These are phyloP conservation scores for Fusarium liriodendri DNA, from an alignment of 2,329 filamentous ascomycete species.

Conservation along the genomic window DNA sequence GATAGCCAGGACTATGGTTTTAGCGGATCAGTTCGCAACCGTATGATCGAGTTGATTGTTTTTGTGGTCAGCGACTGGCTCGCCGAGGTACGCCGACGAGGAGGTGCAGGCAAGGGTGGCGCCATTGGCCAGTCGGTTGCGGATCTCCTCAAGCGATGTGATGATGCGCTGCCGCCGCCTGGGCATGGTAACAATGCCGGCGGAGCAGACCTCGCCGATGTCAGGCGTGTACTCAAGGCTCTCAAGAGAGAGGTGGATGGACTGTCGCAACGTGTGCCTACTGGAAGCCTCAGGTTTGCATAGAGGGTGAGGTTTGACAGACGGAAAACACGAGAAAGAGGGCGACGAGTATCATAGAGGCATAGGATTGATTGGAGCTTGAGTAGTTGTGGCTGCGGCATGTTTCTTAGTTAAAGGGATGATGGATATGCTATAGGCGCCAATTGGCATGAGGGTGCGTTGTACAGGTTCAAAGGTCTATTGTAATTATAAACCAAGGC, in stretches of 20 bases:
- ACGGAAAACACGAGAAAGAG: background rate
- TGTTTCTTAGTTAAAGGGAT: constrained; percentile 40
- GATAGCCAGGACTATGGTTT: constrained; percentile 71
- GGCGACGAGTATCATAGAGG: constrained; percentile 9
- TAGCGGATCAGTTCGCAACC: constrained; percentile 60
- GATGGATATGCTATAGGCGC: constrained; percentile 46
- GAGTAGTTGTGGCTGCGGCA: constrained; percentile 33
- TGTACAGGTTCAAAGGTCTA: constrained; percentile 42
- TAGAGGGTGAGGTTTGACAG: constrained; percentile 42
- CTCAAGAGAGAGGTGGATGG: constrained; percentile 58
- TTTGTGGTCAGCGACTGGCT: constrained; percentile 62
- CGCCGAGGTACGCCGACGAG: constrained; percentile 60
- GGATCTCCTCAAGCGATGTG: constrained; percentile 63
- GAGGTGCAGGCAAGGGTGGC: constrained; percentile 54
- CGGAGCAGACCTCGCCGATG: constrained; percentile 57
- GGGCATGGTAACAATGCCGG: constrained; percentile 57
- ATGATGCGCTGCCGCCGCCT: constrained; percentile 55
- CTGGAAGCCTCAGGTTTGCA: constrained; percentile 59
- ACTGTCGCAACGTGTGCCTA: constrained; percentile 56
- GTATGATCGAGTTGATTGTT: constrained; percentile 66
- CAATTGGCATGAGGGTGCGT: constrained; percentile 44
- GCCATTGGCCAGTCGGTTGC: constrained; percentile 57
- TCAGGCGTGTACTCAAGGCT: constrained; percentile 56
- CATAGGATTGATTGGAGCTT: constrained; percentile 17
- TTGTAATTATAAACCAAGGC: constrained; percentile 44